Base-by-base conservation (phyloP, 2,329 filamentous ascomycete species). In the Lasiodiplodia hormozganensis region DNA sequence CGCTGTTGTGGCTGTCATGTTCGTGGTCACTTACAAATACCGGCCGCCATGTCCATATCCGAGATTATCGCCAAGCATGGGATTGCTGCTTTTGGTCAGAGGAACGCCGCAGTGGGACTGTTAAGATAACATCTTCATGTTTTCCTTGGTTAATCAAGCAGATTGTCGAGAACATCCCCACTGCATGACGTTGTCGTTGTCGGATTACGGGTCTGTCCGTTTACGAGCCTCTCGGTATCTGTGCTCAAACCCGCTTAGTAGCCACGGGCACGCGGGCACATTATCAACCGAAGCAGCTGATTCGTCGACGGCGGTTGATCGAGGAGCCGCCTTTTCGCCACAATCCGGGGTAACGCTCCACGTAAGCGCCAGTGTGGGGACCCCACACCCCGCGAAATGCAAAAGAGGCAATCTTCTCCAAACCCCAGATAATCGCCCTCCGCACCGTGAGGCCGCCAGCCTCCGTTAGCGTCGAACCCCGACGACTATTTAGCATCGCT, bases 311-410 rank as follows among this genome's bases (percentile, higher is more conserved):
- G 2, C 14, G 25, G 8, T 16, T 18, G 5, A 7, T 47, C 38
- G 21, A 25, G 38, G 36, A 21, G 25, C 21, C 23, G 18, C 8
- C 10, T 7, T 11, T 6, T 10, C 43, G 58, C 23, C 40, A 28
- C 25, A 31, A 18, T 62, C 40, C 18, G 43, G 43, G 58, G 25
- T 34, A 18, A 23, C n/a, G 28, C 38, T 62, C 57, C 38, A 57
- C 57, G 38, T 2, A 47, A 34, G 38, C 40, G 25, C 43, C 18
- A 10, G 28, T 34, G 58, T 43, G 58, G 58, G 58, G 58, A 23
- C 58, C 43, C 58, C 58, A 51, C 58, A 62, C 43, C 58, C 58
- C 58, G n/a, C 58, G 49, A 34, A 47, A 47, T 18, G 38, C 57
- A 11, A 62, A 49, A 62, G 31, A 14, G 58, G 58, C 40, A 62